A percentile compares a stretch with the other conserved stretches of the same genome.
Conservation (phyloP, 176 grass and related monocot species). For the Triticum urartu region DNA sequence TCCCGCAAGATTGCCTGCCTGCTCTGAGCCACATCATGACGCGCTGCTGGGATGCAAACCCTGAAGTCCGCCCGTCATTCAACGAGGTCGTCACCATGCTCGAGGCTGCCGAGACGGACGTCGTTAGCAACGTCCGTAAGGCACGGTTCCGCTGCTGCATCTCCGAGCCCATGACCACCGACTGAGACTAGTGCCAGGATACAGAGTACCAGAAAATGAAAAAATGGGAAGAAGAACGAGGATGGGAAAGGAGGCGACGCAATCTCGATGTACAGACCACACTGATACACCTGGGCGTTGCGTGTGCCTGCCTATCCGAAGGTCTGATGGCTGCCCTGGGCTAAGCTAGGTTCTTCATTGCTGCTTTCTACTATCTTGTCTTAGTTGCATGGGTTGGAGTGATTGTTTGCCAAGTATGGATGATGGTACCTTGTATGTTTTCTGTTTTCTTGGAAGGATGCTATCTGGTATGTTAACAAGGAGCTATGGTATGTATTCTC, state of each 20-base stretch:
- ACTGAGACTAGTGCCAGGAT: constrained; percentile 41
- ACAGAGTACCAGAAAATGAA: constrained; percentile 5
- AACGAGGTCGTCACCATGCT: constrained; percentile 66
- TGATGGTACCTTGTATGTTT: neutral
- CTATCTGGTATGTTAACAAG: constrained; percentile 22
- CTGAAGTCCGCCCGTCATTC: constrained; percentile 60
- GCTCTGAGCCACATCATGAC: constrained; percentile 63
- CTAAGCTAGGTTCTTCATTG: neutral
- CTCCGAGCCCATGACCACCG: constrained; percentile 62
- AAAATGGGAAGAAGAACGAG: neutral
- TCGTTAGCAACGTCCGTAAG: constrained; percentile 57
- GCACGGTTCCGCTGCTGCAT: constrained; percentile 81
- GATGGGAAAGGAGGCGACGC: neutral
- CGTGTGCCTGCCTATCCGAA: neutral
- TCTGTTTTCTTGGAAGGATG: constrained; percentile 4
- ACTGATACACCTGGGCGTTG: neutral
- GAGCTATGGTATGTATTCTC: neutral
- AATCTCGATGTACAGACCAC: neutral
- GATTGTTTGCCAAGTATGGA: constrained; percentile 15
- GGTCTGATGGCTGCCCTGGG: neutral
- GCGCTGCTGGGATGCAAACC: constrained; percentile 66
- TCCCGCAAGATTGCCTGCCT: constrained; percentile 60
- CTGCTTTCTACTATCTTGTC: neutral
- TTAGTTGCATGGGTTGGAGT: constrained; percentile 24
- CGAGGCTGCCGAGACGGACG: constrained; percentile 55